These are phyloP conservation scores for Monosporascus sp. DNA, from an alignment of 2,329 filamentous ascomycete genomes.

Conservation along the genomic window DNA sequence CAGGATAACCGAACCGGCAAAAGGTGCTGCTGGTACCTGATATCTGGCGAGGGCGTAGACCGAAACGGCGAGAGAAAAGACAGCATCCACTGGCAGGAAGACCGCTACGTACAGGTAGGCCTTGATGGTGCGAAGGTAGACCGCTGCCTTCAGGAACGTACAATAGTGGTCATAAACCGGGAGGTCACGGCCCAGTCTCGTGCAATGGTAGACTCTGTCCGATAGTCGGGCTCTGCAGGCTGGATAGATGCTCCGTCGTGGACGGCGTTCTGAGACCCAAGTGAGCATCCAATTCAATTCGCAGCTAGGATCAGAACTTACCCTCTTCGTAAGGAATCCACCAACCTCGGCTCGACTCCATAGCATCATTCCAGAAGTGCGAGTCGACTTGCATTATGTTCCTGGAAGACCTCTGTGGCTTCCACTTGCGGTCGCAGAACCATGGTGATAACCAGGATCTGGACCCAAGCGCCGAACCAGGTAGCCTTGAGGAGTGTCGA, in stretches of 20 bases:
- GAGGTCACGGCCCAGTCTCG: constrained; percentile 2
- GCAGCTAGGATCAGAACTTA: not conserved
- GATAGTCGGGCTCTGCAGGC: constrained; percentile 3
- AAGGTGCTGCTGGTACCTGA: not conserved
- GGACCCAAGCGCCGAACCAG: constrained; percentile 10
- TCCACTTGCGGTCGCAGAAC: constrained; percentile 9
- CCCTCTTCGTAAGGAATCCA: constrained; percentile 7
- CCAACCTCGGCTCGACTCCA: not conserved
- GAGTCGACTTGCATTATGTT: constrained; percentile 11
- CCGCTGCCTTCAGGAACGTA: constrained; percentile 2
- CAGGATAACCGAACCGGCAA: constrained; percentile 1
- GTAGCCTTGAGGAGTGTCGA: constrained; percentile 9
- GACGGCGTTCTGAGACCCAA: constrained; percentile 1
- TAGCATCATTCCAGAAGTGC: not conserved
- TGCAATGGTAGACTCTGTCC: constrained; percentile 13
- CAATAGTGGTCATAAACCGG: constrained; percentile 15
- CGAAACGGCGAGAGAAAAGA: constrained; percentile 5
- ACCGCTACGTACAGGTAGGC: constrained; percentile 9
- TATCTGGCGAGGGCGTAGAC: constrained; percentile 1
- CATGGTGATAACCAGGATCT: constrained; percentile 8
- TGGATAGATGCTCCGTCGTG: constrained; percentile 1
- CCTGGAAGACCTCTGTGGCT: constrained; percentile 2
- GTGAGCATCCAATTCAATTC: not conserved
- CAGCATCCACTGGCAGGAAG: constrained; percentile 10
- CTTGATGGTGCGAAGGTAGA: constrained; percentile 16